Evolutionary conservation across 768 basidiomycete genomes (phyloP), one percentile per base, ranked within the genome.

Genomic region (Sistotremastrum suecicum): DNA sequence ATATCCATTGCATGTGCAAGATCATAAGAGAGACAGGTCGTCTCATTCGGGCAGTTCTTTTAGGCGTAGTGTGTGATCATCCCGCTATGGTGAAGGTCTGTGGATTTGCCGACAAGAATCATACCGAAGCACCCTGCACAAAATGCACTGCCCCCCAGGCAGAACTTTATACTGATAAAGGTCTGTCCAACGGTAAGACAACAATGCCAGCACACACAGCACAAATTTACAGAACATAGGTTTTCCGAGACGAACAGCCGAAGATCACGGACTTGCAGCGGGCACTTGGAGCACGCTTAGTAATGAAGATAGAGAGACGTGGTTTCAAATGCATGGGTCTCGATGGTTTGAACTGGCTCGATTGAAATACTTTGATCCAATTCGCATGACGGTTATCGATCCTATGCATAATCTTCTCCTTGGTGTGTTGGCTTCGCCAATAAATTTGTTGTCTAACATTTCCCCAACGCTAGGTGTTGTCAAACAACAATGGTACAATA

Each of bases 341-440:
- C 54, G 52, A 31, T 62, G 55, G 53, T 50, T 50, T 3, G 54
- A 63, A 45, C 46, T 64, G 0, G 49, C 51, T 12, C 44, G 51
- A 1, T 50, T 64, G 0, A 57, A 60, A 0, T 63, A 64, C 44
- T 63, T 63, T 32, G 44, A 64, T 45, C 34, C 58, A 1, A 46
- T 51, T 11, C 39, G 46, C 3, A 56, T 60, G 51, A 51, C 56
- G 5, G 53, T 62, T 1, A 54, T 63, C 7, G 63, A 62, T 44
- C 63, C 58, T 0, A 63, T 64, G 62, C 58, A 64, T 42, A 63
- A 59, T 32, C 39, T 64, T 2, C 56, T 61, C n/a, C 53, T 60
- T 3, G 58, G 62, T 56, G 44, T 9, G 52, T 42, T 20, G 51
- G 51, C 0, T 7, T 52, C 35, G 50, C 50, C 11, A 40, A 43